phyloP scores from a whole-genome alignment of 441 rosid species.

The Raphanus hybrid region DNA sequence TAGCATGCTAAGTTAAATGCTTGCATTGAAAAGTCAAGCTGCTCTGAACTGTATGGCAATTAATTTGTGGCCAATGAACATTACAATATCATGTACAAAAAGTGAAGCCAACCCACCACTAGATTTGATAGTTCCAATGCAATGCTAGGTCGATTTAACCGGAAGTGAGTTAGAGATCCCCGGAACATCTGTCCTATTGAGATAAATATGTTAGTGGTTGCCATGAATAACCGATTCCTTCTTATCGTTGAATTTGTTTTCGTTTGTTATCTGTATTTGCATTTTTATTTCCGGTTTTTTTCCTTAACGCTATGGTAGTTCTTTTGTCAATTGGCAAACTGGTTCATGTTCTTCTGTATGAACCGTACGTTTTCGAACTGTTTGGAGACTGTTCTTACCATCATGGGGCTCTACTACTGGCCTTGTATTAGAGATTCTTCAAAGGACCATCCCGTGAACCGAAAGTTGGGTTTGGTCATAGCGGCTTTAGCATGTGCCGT shows the following conservation, averaged over 20 bases:
- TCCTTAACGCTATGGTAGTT: slow-evolving; percentile 69
- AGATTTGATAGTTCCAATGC: not conserved
- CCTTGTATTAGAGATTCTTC: slow-evolving; percentile 71
- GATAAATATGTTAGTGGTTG: no score
- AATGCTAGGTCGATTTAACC: not conserved
- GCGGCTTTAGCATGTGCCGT: slow-evolving; percentile 90
- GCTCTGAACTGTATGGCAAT: not conserved
- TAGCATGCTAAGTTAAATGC: not conserved
- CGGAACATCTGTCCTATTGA: no score
- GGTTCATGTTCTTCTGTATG: slow-evolving; percentile 94
- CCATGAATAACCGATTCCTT: no score
- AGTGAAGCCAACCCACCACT: no score
- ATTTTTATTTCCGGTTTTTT: slow-evolving; percentile 8
- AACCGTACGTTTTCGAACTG: slow-evolving; percentile 88
- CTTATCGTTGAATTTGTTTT: no score
- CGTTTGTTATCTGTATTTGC: no score
- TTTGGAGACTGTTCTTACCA: slow-evolving; percentile 87
- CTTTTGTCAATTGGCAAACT: slow-evolving; percentile 78
- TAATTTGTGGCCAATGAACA: not conserved
- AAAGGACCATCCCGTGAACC: slow-evolving; percentile 45
- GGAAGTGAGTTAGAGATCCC: no score
- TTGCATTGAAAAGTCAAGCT: no score
- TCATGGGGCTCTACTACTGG: slow-evolving; percentile 85
- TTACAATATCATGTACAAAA: no score
- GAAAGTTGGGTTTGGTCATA: slow-evolving; percentile 74